Base-by-base conservation (phyloP, 106 monocot genomes). In the Allium cepa region DNA sequence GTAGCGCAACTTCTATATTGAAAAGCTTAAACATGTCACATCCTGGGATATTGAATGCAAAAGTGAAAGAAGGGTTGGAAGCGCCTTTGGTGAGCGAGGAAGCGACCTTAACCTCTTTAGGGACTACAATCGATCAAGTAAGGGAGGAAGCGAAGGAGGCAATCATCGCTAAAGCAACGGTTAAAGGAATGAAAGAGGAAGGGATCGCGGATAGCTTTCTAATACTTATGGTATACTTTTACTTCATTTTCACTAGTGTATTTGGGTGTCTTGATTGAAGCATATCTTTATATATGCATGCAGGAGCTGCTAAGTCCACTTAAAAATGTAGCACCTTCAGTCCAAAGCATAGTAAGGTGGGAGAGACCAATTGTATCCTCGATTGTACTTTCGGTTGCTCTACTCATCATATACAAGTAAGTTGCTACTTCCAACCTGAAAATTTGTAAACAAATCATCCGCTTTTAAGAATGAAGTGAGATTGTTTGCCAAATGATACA, bases 361-460 rank as follows among this genome's bases (percentile, higher is more conserved):
- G 85, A 96, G 74, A 92, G 67, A 45, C 96, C 92, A 53, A 9
- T 49, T 17, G 26, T 81, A 9, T 82, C 86, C 1, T 26, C 78
- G 4, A 12, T 18, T 16, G 75, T 71, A 47, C 80, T 96, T 51
- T 26, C 10, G 0, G 50, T 72, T 8, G 49, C 70, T 64, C 47
- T 86, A 9, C 1, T 80, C 11, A 77, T 82, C 68, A 84, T 72
- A 66, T 96, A 95, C 87, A 85, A 79, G 94, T 91, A 81, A 77
- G 80, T 66, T 60, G 7, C 22, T 22, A 22, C 22, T 22, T 22
- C 22, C 22, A 22, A 22, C 22, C 22, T 22, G 22, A 22, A 22
- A 22, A 22, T 22, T 22, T 22, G 22, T 22, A 1, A 22, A 22
- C 22, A 22, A 22, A 22, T 22, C 22, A 22, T 22, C 22, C 1